Percentiles rank a stretch among this genome's conserved stretches.
phyloP scores from a whole-genome alignment of 768 basidiomycete species.

The Exidia glandulosa region DNA sequence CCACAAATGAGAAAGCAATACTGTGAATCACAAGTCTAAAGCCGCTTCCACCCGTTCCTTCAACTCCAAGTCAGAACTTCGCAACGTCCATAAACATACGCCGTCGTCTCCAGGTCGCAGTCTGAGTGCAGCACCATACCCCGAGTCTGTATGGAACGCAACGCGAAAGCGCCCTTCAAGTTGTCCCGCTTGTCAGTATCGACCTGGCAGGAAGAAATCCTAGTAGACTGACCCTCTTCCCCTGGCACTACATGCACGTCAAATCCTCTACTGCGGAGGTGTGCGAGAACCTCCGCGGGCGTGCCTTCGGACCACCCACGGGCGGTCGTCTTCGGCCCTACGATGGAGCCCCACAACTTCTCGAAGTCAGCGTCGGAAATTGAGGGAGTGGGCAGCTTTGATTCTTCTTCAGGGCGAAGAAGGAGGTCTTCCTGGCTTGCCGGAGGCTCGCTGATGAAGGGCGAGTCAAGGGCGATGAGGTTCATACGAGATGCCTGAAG shows the following conservation, averaged over 20 bases:
- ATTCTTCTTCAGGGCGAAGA: slow-evolving; percentile 4
- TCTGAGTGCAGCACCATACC: slow-evolving; percentile 3
- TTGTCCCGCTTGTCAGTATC: not conserved
- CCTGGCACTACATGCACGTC: not conserved
- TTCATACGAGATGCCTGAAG: slow-evolving; percentile 27
- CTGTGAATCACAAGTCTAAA: not conserved
- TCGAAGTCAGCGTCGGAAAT: slow-evolving; percentile 32
- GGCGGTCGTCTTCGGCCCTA: slow-evolving; percentile 14
- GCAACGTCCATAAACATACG: slow-evolving; percentile 10
- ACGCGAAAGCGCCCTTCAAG: slow-evolving; percentile 1
- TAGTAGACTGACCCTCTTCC: not conserved
- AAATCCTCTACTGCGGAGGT: not conserved
- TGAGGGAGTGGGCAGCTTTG: not conserved
- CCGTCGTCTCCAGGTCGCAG: slow-evolving; percentile 9
- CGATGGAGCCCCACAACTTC: slow-evolving; percentile 40
- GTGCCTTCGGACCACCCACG: slow-evolving; percentile 63
- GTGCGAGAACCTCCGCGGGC: slow-evolving; percentile 32
- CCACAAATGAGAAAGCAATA: no score
- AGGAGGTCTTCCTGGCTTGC: slow-evolving; percentile 4
- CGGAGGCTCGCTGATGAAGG: slow-evolving; percentile 42
- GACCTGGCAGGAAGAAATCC: not conserved
- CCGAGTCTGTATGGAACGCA: not conserved
- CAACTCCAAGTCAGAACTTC: slow-evolving; percentile 5
- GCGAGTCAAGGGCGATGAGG: slow-evolving; percentile 66
- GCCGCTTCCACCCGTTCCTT: not conserved